Conservation (phyloP, 2,329 filamentous ascomycete genomes). For the Rachicladosporium sp. region DNA sequence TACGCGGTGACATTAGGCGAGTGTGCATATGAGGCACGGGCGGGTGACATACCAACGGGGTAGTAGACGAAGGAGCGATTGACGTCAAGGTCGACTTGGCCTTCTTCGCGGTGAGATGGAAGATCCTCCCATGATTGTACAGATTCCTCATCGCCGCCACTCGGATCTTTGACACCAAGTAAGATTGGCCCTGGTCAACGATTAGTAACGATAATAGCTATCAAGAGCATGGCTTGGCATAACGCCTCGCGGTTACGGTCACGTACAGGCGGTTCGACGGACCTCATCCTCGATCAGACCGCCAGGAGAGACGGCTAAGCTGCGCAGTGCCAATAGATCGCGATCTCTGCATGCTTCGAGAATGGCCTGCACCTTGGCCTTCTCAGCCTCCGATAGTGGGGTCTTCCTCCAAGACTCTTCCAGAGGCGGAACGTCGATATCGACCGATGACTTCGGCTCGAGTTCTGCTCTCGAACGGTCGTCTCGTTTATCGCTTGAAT, state of each 20-base stretch:
- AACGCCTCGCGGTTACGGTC: conserved; percentile 1
- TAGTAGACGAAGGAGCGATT: conserved; percentile 97
- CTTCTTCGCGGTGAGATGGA: conserved; percentile 70
- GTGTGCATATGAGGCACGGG: not conserved
- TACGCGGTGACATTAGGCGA: conserved; percentile 23
- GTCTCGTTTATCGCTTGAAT: conserved; percentile 29
- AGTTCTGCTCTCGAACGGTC: too few species aligned
- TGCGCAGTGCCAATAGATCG: conserved; percentile 28
- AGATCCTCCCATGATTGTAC: conserved; percentile 46
- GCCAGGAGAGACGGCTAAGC: conserved; percentile 30
- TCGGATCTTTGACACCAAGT: conserved; percentile 26
- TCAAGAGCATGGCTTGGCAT: not conserved
- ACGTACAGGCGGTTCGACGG: conserved; percentile 65
- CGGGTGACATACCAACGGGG: conserved; percentile 49
- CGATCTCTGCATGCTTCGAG: conserved; percentile 28
- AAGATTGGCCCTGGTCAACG: conserved; percentile 47
- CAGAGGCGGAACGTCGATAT: conserved; percentile 8
- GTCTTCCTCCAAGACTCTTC: conserved; percentile 12
- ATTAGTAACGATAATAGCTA: conserved; percentile 4
- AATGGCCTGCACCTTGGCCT: conserved; percentile 24
- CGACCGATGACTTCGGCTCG: too few species aligned
- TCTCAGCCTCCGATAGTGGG: conserved; percentile 10
- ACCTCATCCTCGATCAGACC: conserved; percentile 41
- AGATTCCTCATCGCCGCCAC: too few species aligned
- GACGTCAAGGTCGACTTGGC: conserved; percentile 84